These are phyloP conservation scores for grape (Vitis vinifera) DNA, from an alignment of 164 flowering plant genomes.

Conservation along the genomic window DNA sequence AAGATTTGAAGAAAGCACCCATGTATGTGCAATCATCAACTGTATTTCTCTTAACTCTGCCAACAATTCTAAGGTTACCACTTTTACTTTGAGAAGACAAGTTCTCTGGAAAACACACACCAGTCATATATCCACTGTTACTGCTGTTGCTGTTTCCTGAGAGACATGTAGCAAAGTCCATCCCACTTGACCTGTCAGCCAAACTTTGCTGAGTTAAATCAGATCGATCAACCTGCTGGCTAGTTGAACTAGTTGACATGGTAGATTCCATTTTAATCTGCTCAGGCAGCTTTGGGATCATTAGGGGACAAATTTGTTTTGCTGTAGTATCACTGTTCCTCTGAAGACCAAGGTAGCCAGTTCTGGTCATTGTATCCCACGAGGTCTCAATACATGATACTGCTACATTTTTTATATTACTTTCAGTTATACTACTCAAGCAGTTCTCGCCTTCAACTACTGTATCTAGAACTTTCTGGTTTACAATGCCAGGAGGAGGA, in stretches of 20 bases:
- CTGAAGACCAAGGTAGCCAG: conserved; percentile 5
- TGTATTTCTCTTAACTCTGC: conserved; percentile 18
- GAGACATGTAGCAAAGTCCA: conserved; percentile 24
- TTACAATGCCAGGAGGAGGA: conserved; percentile 18
- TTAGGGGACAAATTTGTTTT: conserved; percentile 6
- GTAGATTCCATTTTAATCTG: conserved; percentile 23
- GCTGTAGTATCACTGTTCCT: conserved; percentile 6
- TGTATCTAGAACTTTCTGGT: not conserved
- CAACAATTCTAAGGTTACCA: conserved; percentile 15
- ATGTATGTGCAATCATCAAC: conserved; percentile 26
- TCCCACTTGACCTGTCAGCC: conserved; percentile 28
- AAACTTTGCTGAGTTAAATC: conserved; percentile 28
- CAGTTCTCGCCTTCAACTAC: conserved; percentile 20
- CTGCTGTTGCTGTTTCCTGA: conserved; percentile 17
- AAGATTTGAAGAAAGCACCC: conserved; percentile 62
- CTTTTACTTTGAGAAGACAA: conserved; percentile 18
- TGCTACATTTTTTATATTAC: conserved; percentile 19
- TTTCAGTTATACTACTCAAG: conserved; percentile 23
- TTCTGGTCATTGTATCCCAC: conserved; percentile 11
- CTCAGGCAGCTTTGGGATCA: conserved; percentile 15
- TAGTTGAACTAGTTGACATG: conserved; percentile 31
- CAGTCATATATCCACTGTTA: conserved; percentile 22
- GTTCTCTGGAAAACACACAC: conserved; percentile 15
- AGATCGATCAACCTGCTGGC: conserved; percentile 29
- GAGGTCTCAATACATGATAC: conserved; percentile 17